A percentile compares a stretch with the other conserved stretches of the same genome.
These are phyloP conservation scores for Alternaria hordeiaustralica DNA, from an alignment of 2,329 filamentous ascomycete genomes.

Conservation along the genomic window DNA sequence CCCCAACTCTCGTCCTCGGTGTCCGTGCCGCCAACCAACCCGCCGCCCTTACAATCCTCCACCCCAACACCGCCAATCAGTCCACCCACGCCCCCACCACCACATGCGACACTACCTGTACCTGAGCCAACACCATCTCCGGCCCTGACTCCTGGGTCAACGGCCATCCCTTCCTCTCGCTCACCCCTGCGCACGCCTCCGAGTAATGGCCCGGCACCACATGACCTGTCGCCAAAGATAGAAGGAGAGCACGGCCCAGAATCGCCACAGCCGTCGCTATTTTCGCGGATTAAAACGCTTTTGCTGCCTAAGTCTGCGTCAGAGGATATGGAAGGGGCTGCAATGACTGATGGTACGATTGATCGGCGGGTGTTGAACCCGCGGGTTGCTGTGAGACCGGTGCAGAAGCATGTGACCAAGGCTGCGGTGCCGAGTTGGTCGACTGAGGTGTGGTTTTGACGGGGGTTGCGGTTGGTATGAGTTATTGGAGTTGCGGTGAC, in stretches of 20 bases:
- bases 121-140: background rate
- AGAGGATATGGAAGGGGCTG: fast-evolving
- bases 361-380: background rate
- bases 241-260: background rate
- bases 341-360: background rate
- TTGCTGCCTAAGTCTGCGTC: fast-evolving
- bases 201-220: background rate
- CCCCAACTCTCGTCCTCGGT: background rate
- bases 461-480: fast-evolving
- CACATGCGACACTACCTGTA: background rate
- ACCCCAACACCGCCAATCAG: background rate
- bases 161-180: background rate
- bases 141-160: background rate
- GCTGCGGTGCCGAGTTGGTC: background rate
- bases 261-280: background rate
- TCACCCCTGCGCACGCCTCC: background rate
- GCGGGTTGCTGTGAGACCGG: background rate
- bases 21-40: background rate
- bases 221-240: background rate
- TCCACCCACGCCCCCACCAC: background rate
- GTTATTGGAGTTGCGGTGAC: background rate
- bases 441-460: background rate
- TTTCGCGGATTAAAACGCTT: background rate
- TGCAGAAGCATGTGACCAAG: background rate
- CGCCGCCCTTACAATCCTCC: background rate